These are phyloP conservation scores for Oropetium thomaeum DNA, from an alignment of 176 grass and related monocot species.

Conservation along the genomic window DNA sequence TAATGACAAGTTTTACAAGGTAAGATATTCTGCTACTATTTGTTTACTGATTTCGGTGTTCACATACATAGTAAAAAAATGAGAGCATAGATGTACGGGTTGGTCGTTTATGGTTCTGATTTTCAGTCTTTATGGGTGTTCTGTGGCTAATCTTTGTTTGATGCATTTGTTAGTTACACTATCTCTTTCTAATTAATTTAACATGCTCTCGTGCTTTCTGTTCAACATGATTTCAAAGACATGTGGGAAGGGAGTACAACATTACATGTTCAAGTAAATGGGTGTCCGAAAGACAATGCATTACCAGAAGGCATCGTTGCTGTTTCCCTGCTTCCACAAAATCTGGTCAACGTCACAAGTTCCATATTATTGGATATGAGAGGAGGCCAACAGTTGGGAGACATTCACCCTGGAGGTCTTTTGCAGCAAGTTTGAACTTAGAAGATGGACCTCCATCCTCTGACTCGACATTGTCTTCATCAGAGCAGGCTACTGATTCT, in stretches of 20 bases:
- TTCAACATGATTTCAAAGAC: slow-evolving; percentile 7
- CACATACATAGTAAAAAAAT: neutral
- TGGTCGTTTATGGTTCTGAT: neutral
- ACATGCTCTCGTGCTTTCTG: neutral
- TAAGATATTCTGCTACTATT: neutral
- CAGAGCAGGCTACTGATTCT: slow-evolving; percentile 28
- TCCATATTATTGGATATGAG: slow-evolving; percentile 17
- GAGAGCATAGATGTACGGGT: neutral
- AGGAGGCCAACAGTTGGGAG: slow-evolving; percentile 23
- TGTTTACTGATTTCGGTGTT: neutral
- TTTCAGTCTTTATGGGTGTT: neutral
- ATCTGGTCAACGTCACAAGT: slow-evolving; percentile 14
- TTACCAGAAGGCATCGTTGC: slow-evolving; percentile 19
- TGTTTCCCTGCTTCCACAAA: slow-evolving; percentile 25
- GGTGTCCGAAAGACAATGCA: slow-evolving; percentile 10
- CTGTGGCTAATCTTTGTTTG: neutral
- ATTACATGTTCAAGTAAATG: neutral
- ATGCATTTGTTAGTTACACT: neutral
- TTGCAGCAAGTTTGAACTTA: slow-evolving; percentile 54
- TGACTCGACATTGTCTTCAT: slow-evolving; percentile 18
- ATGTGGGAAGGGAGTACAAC: slow-evolving; percentile 25
- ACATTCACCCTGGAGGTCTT: slow-evolving; percentile 41
- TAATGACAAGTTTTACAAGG: slow-evolving; percentile 51
- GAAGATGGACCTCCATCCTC: slow-evolving; percentile 38
- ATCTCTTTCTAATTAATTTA: neutral